A percentile compares a stretch with the other conserved stretches of the same genome.
phyloP scores from a whole-genome alignment of 2,329 filamentous ascomycete species.

The Aspergillus brasiliensis region DNA sequence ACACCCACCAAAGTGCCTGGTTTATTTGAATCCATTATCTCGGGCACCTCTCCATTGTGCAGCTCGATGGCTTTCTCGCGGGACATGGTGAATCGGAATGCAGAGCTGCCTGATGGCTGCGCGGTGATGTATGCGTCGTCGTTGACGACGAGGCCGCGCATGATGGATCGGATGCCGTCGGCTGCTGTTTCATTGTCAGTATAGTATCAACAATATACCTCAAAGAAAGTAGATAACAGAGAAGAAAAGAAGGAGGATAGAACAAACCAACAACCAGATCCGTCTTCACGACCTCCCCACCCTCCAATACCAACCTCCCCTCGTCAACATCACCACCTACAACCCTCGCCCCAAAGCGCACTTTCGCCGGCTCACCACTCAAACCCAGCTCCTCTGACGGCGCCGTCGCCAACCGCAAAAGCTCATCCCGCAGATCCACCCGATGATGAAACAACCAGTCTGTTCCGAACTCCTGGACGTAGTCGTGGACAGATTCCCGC shows the following conservation, averaged over 20 bases:
- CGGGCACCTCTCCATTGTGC: background rate
- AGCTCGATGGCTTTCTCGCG: background rate
- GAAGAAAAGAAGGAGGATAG: background rate
- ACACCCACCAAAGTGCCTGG: background rate
- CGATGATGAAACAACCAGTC: conserved; percentile 14
- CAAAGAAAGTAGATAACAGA: background rate
- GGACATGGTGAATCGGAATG: conserved; percentile 13
- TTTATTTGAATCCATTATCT: background rate
- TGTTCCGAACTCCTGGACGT: background rate
- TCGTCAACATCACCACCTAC: background rate
- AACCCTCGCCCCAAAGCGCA: background rate
- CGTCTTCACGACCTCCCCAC: background rate
- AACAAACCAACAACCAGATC: conserved; percentile 6
- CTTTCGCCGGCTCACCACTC: background rate
- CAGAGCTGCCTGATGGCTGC: conserved; percentile 2
- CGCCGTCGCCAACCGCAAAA: conserved; percentile 9
- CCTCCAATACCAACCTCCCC: background rate
- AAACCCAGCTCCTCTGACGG: conserved; percentile 5
- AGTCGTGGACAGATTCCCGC: background rate
- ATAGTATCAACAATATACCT: background rate
- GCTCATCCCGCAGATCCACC: conserved; percentile 13
- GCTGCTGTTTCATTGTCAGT: conserved; percentile 3
- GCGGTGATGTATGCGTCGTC: background rate
- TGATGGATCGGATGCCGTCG: conserved; percentile 14
- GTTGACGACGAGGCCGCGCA: conserved; percentile 4